Percentiles rank a stretch among this genome's conserved stretches.
Evolutionary conservation across 148 eudicot species (phyloP).

Genomic region (Chenopodium quinoa): DNA sequence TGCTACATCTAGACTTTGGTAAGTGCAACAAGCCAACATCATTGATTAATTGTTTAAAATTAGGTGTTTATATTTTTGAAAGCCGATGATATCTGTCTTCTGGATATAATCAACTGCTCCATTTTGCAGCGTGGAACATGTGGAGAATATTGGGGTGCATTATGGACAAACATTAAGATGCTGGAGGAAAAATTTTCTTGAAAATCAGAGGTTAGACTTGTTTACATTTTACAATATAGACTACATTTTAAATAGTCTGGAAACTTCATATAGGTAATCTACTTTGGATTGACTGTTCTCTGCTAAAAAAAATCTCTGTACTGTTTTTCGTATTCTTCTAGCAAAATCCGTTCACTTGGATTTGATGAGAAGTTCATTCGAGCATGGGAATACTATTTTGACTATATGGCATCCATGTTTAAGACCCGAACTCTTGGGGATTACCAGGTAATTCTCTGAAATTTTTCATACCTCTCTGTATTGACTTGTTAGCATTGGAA

Average conservation of each 20-base stretch:
- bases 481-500: neutral
- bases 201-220: constrained; percentile 47
- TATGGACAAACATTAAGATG: constrained; percentile 58
- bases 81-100: too few relatives aligned
- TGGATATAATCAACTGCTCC: neutral
- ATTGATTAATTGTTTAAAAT: neutral
- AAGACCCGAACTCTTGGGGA: constrained; percentile 59
- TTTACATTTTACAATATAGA: neutral
- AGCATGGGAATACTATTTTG: constrained; percentile 89
- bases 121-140: constrained; percentile 60
- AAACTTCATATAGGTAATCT: neutral
- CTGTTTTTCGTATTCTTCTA: constrained; percentile 12
- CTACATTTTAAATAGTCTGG: neutral
- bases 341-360: constrained; percentile 62
- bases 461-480: neutral
- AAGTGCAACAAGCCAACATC: constrained; percentile 11
- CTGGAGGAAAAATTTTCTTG: constrained; percentile 67
- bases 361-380: constrained; percentile 76
- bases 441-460: constrained; percentile 57
- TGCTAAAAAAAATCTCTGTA: neutral
- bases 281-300: neutral
- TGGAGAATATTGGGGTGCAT: constrained; percentile 78
- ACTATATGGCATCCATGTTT: constrained; percentile 75
- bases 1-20: constrained; percentile 76
- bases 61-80: neutral